Evolutionary conservation across 2,329 filamentous ascomycete species (phyloP).

Genomic region (Penicillium sp.): DNA sequence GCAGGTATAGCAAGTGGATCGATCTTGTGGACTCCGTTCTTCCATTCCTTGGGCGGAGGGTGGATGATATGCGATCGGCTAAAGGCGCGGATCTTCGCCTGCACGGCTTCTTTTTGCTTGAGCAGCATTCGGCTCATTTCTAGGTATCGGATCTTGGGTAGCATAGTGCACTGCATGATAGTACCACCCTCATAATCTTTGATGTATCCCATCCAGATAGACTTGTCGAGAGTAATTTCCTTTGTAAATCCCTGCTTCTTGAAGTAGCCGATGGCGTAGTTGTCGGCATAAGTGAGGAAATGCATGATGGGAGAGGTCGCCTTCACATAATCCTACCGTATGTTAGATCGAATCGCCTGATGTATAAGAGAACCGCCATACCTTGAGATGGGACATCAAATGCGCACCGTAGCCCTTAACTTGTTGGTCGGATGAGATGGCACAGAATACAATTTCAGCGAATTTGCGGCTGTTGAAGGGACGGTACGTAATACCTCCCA

Average conservation of each 20-base stretch:
- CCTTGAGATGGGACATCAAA: constrained; percentile 95
- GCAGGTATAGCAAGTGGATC: constrained; percentile 82
- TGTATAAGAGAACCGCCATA: constrained; percentile 16
- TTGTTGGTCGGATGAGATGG: constrained; percentile 94
- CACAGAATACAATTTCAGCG: constrained; percentile 97
- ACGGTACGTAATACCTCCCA: constrained; percentile 88
- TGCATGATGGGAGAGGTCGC: constrained; percentile 96
- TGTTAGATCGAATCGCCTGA: not conserved
- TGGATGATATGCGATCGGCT: constrained; percentile 86
- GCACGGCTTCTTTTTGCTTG: constrained; percentile 93
- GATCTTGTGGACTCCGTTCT: constrained; percentile 66
- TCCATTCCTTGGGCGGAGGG: constrained; percentile 78
- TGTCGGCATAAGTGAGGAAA: constrained; percentile 97
- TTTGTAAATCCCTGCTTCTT: constrained; percentile 99
- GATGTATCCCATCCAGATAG: constrained; percentile 98
- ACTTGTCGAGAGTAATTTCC: constrained; percentile 85
- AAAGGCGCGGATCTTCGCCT: constrained; percentile 89
- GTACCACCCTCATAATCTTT: constrained; percentile 99
- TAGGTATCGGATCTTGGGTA: constrained; percentile 88
- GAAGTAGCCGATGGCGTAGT: constrained; percentile 98
- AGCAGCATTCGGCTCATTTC: constrained; percentile 89
- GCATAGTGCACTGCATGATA: constrained; percentile 98
- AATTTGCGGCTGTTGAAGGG: constrained; percentile 89
- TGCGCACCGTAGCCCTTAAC: constrained; percentile 98
- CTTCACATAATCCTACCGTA: constrained; percentile 74